Evolutionary conservation across 805 yeast genomes (phyloP), one percentile per base, ranked within the genome.

Genomic region (Saccharomycopsis amapae): DNA sequence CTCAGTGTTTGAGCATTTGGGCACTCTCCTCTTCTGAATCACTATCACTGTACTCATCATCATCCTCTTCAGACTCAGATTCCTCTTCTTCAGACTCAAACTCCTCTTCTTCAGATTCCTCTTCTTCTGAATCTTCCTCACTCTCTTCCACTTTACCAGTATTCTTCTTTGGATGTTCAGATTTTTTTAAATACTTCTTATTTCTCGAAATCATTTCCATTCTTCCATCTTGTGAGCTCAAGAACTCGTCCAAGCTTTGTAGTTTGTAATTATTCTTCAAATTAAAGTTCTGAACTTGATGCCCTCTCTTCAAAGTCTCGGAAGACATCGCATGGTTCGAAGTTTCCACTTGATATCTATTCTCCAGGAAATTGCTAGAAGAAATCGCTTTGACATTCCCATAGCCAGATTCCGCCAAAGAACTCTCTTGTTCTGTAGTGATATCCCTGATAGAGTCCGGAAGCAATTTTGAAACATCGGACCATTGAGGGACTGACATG

Each of bases 161-260:
- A n/a, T 17, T 38, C 42, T 31, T 44, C 37, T 23, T 39, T n/a
- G 9, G 9, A 12, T 18, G 25, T 6, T 9, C 34, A 7, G 22
- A 9, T 20, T 39, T 10, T 3, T 25, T 39, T 33, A 42, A 23
- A 20, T 42, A 34, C 32, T 23, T 33, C 15, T 34, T 42, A 23
- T 34, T 42, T 6, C 13, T 34, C 4, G 40, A 20, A 23, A 40
- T 10, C 13, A 23, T 33, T 22, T 31, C 38, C 15, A 32, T 5
- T 24, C 28, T 26, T 17, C 42, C 46, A 17, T 46, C 47, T 30
- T 38, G 36, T 12, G 44, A 18, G 25, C 36, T 39, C 38, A 48
- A 48, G 26, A 48, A 48, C 20, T 48, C 51, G 23, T 48, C 51
- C 41, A 48, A 40, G 10, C 45, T 40, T 32, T 45, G 49, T 10